Conservation (phyloP, 1,139 yeast species). For the Protomyces lactucae-debilis region DNA sequence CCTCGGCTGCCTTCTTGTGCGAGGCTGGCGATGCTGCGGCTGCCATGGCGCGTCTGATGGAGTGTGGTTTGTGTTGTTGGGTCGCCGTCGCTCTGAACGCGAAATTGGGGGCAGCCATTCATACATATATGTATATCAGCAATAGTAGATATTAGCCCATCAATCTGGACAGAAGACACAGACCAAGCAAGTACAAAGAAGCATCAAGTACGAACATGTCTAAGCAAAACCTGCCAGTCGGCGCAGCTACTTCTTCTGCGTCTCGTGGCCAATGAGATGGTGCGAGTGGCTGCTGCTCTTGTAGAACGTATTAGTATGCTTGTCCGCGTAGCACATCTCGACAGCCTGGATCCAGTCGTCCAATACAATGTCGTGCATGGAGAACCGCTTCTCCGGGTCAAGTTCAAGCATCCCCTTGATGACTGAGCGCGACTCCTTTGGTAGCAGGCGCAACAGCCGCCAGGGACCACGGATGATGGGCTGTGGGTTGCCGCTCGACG, state of each 20-base stretch:
- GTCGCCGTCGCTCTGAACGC: too few species aligned
- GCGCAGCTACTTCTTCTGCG: slow-evolving; percentile 2
- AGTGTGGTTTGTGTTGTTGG: background rate
- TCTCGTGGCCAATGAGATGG: slow-evolving; percentile 47
- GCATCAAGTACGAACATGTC: background rate
- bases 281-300: slow-evolving; percentile 54
- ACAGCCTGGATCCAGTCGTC: slow-evolving; percentile 74
- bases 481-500: slow-evolving; percentile 15
- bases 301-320: slow-evolving; percentile 43
- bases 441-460: slow-evolving; percentile 76
- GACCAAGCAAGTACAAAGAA: background rate
- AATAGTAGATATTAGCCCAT: background rate
- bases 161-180: too few species aligned
- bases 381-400: slow-evolving; percentile 64
- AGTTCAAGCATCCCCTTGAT: slow-evolving; percentile 67
- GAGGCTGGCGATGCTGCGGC: background rate
- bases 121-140: background rate
- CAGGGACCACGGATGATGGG: slow-evolving; percentile 63
- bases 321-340: slow-evolving; percentile 44
- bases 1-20: background rate
- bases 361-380: slow-evolving; percentile 58
- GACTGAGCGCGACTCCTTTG: slow-evolving; percentile 77
- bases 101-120: background rate
- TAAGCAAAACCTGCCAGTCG: background rate
- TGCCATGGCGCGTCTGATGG: background rate